Evolutionary conservation across 371 early-diverging fungal species (phyloP).

Genomic region (Mortierella sp.): DNA sequence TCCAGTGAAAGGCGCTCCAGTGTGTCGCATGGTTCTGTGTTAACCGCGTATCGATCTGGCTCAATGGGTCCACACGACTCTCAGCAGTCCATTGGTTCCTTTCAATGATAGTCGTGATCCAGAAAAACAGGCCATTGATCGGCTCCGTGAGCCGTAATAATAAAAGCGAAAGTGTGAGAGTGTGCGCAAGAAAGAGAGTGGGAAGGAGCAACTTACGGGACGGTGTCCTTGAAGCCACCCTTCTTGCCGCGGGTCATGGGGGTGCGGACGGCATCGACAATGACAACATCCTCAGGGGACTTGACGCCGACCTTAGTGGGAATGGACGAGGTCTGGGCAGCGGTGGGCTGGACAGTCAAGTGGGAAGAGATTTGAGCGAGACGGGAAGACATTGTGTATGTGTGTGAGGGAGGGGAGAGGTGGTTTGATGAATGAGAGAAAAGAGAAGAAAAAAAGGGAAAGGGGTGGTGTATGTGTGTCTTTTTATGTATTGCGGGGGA

Average conservation of each 20-base stretch:
- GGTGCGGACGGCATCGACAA: constrained; percentile 91
- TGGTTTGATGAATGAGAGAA: constrained; percentile 8
- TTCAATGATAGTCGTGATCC: background rate
- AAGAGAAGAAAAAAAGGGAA: background rate
- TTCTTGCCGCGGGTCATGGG: constrained; percentile 93
- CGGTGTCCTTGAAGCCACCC: constrained; percentile 95
- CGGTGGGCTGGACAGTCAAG: constrained; percentile 69
- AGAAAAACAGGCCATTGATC: background rate
- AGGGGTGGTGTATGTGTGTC: too few species aligned
- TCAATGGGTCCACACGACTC: constrained; percentile 1
- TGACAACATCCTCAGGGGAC: constrained; percentile 89
- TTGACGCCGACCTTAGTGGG: constrained; percentile 83
- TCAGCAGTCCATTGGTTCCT: background rate
- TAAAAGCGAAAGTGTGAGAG: background rate
- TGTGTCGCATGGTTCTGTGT: background rate
- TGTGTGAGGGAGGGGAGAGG: background rate
- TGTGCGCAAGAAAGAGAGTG: background rate
- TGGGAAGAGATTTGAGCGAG: constrained; percentile 82
- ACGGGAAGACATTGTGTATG: constrained; percentile 70
- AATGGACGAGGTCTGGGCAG: constrained; percentile 56
- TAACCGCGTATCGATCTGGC: background rate
- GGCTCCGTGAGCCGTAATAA: background rate
- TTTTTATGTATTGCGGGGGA: constrained; percentile 12
- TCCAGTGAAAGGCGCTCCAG: background rate
- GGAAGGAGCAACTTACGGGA: constrained; percentile 55